Conservation (phyloP, 345 rosid species). For the Hevea brasiliensis region DNA sequence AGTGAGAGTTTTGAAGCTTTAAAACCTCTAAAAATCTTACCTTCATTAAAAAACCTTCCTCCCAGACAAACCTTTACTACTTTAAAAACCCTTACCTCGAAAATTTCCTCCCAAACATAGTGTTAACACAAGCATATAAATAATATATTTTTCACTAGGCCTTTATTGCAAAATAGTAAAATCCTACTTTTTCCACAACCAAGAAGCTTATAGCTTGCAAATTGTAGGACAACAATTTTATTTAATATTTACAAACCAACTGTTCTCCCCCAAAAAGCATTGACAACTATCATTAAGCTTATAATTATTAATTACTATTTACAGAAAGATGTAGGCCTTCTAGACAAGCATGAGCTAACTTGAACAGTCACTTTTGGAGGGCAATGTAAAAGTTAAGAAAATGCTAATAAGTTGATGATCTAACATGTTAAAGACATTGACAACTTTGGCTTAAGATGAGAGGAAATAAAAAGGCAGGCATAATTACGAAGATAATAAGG, state of each 20-base stretch:
- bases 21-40: too few relatives aligned
- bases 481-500: background rate
- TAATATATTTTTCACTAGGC: too few relatives aligned
- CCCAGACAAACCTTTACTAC: too few relatives aligned
- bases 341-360: constrained; percentile 3
- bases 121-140: too few relatives aligned
- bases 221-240: background rate
- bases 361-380: background rate
- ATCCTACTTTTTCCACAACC: too few relatives aligned
- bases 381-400: background rate
- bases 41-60: too few relatives aligned
- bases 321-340: background rate
- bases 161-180: too few relatives aligned
- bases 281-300: background rate
- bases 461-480: background rate
- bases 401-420: background rate
- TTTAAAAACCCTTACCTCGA: too few relatives aligned
- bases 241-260: background rate
- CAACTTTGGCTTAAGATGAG: background rate
- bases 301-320: background rate
- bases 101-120: too few relatives aligned
- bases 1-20: too few relatives aligned
- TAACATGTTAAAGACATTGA: background rate
- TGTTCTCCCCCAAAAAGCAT: background rate
- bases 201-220: too few relatives aligned